Evolutionary conservation across 1,284 basidiomycete species (phyloP).

Genomic region (Cryptococcus sp.): DNA sequence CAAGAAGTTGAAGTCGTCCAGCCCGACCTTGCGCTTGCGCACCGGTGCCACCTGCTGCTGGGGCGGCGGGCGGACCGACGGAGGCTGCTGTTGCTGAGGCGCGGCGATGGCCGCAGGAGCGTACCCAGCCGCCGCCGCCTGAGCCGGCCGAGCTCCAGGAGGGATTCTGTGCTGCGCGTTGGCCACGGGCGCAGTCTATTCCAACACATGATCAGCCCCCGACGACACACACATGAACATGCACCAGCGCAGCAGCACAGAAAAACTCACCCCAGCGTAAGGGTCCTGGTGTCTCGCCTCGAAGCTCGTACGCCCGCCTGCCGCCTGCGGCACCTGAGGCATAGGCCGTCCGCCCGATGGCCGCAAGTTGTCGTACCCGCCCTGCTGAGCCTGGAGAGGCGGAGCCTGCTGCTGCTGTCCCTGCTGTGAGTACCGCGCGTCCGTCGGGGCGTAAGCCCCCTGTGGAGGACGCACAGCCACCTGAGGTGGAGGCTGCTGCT

Average conservation of each 20-base stretch:
- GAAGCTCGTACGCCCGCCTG: conserved; percentile 14
- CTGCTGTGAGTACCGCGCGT: conserved; percentile 51
- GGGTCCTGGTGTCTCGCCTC: conserved; percentile 28
- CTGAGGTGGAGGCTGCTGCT: conserved; percentile 42
- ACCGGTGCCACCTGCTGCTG: conserved; percentile 19
- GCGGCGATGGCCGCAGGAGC: conserved; percentile 10
- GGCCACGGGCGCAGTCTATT: conserved; percentile 19
- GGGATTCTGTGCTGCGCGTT: conserved; percentile 11
- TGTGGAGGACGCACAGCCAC: no score
- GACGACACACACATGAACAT: no score
- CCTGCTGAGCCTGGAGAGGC: background rate
- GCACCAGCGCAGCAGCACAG: no score
- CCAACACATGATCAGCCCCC: background rate
- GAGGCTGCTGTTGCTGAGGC: conserved; percentile 13
- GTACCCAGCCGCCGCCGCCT: conserved; percentile 9
- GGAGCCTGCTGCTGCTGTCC: conserved; percentile 53
- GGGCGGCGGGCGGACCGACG: conserved; percentile 12
- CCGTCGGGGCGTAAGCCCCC: no score
- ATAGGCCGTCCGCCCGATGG: conserved; percentile 48
- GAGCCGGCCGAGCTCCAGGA: conserved; percentile 9
- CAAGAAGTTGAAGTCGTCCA: conserved; percentile 99
- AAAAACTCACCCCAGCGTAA: conserved; percentile 15
- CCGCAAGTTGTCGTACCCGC: conserved; percentile 16
- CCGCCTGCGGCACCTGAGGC: conserved; percentile 6
- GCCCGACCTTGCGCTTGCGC: conserved; percentile 78